phyloP scores from a whole-genome alignment of 75 land plant genomes.

The Cunninghamia lanceolata region DNA sequence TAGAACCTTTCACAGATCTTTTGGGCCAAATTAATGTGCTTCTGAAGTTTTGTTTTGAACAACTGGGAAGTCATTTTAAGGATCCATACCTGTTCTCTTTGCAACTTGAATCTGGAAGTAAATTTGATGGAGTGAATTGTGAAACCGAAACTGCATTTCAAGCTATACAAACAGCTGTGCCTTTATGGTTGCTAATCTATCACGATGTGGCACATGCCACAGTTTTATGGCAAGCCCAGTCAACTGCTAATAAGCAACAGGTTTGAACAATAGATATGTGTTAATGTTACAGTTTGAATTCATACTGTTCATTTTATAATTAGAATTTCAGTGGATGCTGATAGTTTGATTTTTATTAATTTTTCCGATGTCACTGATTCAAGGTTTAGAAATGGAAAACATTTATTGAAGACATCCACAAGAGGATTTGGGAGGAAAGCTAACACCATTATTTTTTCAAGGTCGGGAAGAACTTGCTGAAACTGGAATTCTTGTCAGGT shows the following conservation, averaged over 20 bases:
- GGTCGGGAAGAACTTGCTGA: background rate
- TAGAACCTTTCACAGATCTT: conserved; percentile 6
- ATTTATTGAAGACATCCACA: background rate
- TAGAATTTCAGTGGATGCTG: background rate
- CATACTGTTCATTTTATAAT: background rate
- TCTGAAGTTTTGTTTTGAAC: conserved; percentile 11
- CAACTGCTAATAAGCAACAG: background rate
- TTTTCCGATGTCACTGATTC: background rate
- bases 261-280: background rate
- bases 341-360: background rate
- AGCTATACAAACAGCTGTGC: conserved; percentile 8
- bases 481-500: background rate
- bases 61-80: background rate
- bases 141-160: background rate
- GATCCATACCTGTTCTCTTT: conserved; percentile 3
- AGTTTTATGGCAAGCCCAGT: background rate
- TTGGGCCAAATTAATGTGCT: conserved; percentile 11
- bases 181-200: conserved; percentile 7
- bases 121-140: background rate
- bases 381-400: background rate
- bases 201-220: conserved; percentile 12
- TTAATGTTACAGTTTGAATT: background rate
- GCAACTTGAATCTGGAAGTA: background rate
- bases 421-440: background rate
- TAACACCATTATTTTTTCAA: background rate